Evolutionary conservation across 208 protist species (phyloP).

Genomic region (Leptomonas seymouri): DNA sequence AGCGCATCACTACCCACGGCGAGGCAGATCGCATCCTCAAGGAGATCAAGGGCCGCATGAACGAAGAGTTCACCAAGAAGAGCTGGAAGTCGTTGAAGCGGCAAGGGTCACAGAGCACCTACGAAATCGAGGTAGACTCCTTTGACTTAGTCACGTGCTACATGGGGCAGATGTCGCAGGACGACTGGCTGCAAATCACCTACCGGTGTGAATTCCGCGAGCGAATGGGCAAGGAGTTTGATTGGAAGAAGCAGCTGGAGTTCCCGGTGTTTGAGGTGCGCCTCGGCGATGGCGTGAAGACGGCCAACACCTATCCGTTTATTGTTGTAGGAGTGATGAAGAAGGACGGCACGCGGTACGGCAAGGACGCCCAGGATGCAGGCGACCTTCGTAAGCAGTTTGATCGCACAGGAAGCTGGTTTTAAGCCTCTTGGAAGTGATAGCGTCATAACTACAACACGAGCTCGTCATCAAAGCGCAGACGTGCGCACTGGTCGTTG

Average conservation of each 20-base stretch:
- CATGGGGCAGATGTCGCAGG: conserved; percentile 90
- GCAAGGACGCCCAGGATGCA: conserved; percentile 90
- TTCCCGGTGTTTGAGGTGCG: conserved; percentile 91
- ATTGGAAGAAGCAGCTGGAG: conserved; percentile 80
- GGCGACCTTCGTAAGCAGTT: conserved; percentile 88
- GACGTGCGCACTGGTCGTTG: too few species aligned
- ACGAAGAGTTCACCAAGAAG: conserved; percentile 87
- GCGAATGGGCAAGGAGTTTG: conserved; percentile 48
- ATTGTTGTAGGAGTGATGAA: conserved; percentile 87
- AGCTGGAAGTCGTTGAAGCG: conserved; percentile 88
- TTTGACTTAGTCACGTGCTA: conserved; percentile 90
- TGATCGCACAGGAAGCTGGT: conserved; percentile 82
- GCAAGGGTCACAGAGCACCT: conserved; percentile 57
- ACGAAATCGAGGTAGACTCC: conserved; percentile 86
- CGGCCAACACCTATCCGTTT: conserved; percentile 78
- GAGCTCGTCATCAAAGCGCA: conserved; percentile 5
- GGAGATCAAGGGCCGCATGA: conserved; percentile 78
- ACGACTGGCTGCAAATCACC: conserved; percentile 92
- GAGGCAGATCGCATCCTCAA: conserved; percentile 84
- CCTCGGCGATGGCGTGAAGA: conserved; percentile 77
- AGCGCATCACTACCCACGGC: conserved; percentile 87
- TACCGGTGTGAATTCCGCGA: conserved; percentile 86
- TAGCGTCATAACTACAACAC: not conserved
- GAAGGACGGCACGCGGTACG: conserved; percentile 90
- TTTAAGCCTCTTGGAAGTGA: conserved; percentile 37